Evolutionary conservation across 2,329 filamentous ascomycete genomes (phyloP), one percentile per base, ranked within the genome.

Genomic region (Plectosphaerella sp.): DNA sequence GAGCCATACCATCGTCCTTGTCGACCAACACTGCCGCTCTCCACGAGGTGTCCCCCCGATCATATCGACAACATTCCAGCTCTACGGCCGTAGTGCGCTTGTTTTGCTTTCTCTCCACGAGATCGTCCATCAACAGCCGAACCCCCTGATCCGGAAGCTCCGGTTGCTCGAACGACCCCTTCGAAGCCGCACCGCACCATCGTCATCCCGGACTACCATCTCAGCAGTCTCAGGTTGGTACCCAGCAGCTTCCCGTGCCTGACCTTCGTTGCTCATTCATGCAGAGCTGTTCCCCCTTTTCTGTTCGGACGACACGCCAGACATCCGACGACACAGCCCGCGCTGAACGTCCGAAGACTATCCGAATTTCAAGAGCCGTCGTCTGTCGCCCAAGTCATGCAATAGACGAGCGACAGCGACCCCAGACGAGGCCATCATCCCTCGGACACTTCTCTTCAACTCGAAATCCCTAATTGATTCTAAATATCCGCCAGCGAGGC

Each of bases 251-350:
- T 33, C 8, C 28, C 8, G 28, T 33, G 28, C 28, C 28, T 33
- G 28, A 33, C 28, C 28, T 4, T 39, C 25, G 36, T 48, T 37
- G 47, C 47, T 48, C 47, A 48, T 48, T 41, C 22, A 28, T 48
- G 47, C 46, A 33, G 36, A 48, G 46, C 28, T 35, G 15, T 22
- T 16, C 35, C 46, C 33, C 35, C 20, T 37, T n/a, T 35, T 36
- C 20, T 33, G 16, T 48, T 48, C 46, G 47, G 47, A 48, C 47
- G 47, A 48, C 35, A 48, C 37, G 47, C 47, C 36, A 41, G 15
- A 36, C 37, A 24, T 41, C 47, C 36, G 35, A 39, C 47, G 47
- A 16, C 36, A 36, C 28, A 12, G 28, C 28, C 28, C 28, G 8
- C 11, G 28, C 28, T 12, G 8, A 12, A 33, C 28, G 28, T 33